phyloP scores from a whole-genome alignment of 257 asterid species.

The Forsythia viridissima region DNA sequence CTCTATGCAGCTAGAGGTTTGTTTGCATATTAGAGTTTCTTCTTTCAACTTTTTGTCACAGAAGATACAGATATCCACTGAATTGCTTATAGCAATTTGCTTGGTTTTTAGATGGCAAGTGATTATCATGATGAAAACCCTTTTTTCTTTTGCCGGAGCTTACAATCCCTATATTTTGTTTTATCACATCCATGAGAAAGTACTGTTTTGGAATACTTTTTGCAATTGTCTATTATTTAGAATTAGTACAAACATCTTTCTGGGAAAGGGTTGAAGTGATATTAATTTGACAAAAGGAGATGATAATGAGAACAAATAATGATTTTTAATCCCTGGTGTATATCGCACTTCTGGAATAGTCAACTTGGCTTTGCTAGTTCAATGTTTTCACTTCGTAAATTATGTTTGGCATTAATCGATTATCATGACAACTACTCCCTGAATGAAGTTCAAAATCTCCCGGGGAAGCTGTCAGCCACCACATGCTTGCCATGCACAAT shows the following conservation, averaged over 20 bases:
- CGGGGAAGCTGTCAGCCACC: not conserved
- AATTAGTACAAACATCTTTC: not conserved
- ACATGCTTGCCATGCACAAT: not conserved
- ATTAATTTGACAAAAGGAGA: not conserved
- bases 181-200: not conserved
- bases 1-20: slow-evolving; percentile 95
- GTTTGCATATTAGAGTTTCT: slow-evolving; percentile 3
- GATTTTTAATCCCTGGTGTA: not conserved
- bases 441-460: not conserved
- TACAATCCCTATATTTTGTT: not conserved
- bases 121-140: not conserved
- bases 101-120: not conserved
- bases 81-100: not conserved
- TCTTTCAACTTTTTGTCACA: not conserved
- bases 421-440: not conserved
- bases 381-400: not conserved
- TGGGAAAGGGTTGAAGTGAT: not conserved
- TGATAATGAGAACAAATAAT: not conserved
- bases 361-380: not conserved
- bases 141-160: slow-evolving; percentile 1
- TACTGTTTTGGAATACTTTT: not conserved
- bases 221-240: not conserved
- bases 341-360: not conserved
- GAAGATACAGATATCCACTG: not conserved
- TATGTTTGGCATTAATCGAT: too few relatives aligned